Conservation (phyloP, 352 stramenopile species). For the Globisporangium lucens region DNA sequence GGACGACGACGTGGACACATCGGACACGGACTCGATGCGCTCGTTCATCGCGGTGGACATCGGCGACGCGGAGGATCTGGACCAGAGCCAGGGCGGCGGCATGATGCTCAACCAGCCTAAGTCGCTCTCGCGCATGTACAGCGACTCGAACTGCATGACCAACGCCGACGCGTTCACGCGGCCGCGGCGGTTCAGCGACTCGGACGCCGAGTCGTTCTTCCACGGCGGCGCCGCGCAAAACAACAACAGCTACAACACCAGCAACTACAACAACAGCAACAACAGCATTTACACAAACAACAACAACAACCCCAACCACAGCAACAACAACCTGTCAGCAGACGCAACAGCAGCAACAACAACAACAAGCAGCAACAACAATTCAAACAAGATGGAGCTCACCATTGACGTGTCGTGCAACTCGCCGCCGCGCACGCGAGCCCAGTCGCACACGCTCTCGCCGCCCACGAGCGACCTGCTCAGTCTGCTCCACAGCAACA, state of each 20-base stretch:
- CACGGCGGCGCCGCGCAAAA: slow-evolving; percentile 27
- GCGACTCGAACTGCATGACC: slow-evolving; percentile 48
- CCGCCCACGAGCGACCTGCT: slow-evolving; percentile 1
- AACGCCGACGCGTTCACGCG: slow-evolving; percentile 37
- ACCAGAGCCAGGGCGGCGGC: slow-evolving; percentile 15
- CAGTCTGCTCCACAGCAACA: not conserved
- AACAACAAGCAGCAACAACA: not conserved
- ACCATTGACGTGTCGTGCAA: slow-evolving; percentile 16
- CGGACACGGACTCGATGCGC: slow-evolving; percentile 69
- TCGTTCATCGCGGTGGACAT: slow-evolving; percentile 81
- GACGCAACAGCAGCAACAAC: slow-evolving; percentile 11
- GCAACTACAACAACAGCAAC: slow-evolving; percentile 5
- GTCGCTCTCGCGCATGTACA: slow-evolving; percentile 72
- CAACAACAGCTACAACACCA: slow-evolving; percentile 18
- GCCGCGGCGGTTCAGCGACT: slow-evolving; percentile 78
- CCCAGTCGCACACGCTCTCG: slow-evolving; percentile 14
- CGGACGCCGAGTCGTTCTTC: slow-evolving; percentile 74
- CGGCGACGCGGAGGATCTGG: slow-evolving; percentile 53
- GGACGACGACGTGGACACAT: slow-evolving; percentile 51
- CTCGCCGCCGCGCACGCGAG: slow-evolving; percentile 12
- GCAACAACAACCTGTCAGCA: not conserved
- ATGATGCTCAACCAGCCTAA: slow-evolving; percentile 44
- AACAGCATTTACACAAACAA: not conserved
- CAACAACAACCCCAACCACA: not conserved
- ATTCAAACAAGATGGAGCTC: slow-evolving; percentile 14